phyloP scores from a whole-genome alignment of 768 basidiomycete genomes.

The Daedaleopsis nitida region DNA sequence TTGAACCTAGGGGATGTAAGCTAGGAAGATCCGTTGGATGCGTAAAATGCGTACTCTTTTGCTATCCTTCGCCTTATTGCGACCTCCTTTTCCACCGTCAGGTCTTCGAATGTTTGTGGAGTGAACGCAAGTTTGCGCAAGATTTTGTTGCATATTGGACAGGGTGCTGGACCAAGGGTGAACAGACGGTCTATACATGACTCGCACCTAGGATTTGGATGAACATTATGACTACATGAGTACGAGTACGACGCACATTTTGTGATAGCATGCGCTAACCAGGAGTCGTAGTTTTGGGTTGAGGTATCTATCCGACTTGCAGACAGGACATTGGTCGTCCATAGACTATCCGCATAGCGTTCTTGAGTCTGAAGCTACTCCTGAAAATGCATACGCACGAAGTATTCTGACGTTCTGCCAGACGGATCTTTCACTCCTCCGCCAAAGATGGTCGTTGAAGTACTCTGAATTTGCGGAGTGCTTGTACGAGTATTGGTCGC shows the following conservation, averaged over 20 bases:
- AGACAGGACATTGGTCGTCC: constrained; percentile 96
- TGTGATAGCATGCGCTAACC: constrained; percentile 97
- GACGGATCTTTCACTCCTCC: constrained; percentile 88
- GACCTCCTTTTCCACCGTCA: constrained; percentile 93
- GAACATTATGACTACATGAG: neutral
- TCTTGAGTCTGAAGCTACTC: neutral
- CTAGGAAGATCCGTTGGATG: neutral
- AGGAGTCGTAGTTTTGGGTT: constrained; percentile 93
- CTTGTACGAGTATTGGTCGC: constrained; percentile 57
- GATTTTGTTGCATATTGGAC: constrained; percentile 88
- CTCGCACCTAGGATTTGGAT: constrained; percentile 73
- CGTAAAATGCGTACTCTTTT: constrained; percentile 65
- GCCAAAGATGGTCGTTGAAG: constrained; percentile 73
- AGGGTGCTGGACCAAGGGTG: constrained; percentile 93
- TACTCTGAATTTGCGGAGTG: constrained; percentile 70
- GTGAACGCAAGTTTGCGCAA: constrained; percentile 93
- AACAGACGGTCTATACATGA: constrained; percentile 97
- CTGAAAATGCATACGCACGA: constrained; percentile 48
- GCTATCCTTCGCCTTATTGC: constrained; percentile 84
- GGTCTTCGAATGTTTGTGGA: constrained; percentile 92
- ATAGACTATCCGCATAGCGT: constrained; percentile 54
- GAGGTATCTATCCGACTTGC: constrained; percentile 94
- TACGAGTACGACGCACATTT: constrained; percentile 64
- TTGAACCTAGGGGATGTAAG: constrained; percentile 69
- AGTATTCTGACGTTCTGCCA: constrained; percentile 79